A percentile compares a stretch with the other conserved stretches of the same genome.
These are phyloP conservation scores for Ogataea angusta DNA, from an alignment of 805 yeast genomes.

Conservation along the genomic window DNA sequence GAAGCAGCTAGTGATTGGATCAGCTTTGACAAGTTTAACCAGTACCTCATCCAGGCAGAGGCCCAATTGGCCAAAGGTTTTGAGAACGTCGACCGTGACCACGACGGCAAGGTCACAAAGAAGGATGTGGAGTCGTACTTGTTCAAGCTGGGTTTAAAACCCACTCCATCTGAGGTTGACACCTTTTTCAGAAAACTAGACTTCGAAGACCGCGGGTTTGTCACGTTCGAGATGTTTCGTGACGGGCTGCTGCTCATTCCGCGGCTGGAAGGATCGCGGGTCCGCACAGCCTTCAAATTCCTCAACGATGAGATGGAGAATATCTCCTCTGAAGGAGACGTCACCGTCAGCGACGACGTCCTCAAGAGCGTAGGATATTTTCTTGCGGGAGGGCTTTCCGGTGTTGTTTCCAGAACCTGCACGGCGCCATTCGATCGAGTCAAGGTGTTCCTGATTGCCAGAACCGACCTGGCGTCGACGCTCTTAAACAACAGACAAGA, in stretches of 20 bases:
- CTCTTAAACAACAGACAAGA: slow-evolving; percentile 54
- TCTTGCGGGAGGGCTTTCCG: slow-evolving; percentile 92
- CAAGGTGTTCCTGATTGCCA: slow-evolving; percentile 89
- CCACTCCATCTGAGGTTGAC: slow-evolving; percentile 51
- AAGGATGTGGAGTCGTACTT: slow-evolving; percentile 69
- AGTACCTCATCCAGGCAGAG: slow-evolving; percentile 66
- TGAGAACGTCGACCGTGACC: slow-evolving; percentile 60
- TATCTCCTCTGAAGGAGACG: slow-evolving; percentile 88
- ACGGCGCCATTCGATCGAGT: slow-evolving; percentile 97
- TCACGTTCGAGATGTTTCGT: slow-evolving; percentile 84
- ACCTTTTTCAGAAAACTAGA: slow-evolving; percentile 56
- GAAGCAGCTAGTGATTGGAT: slow-evolving; percentile 31
- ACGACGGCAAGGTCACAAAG: slow-evolving; percentile 66
- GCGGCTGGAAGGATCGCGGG: slow-evolving; percentile 68
- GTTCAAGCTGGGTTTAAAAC: slow-evolving; percentile 48
- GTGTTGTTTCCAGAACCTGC: slow-evolving; percentile 92
- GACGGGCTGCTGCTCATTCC: slow-evolving; percentile 83
- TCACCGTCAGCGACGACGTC: slow-evolving; percentile 74
- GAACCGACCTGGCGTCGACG: slow-evolving; percentile 76
- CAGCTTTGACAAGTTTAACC: slow-evolving; percentile 63
- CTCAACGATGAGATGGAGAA: slow-evolving; percentile 76
- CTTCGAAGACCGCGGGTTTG: slow-evolving; percentile 55
- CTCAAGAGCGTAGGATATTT: slow-evolving; percentile 86
- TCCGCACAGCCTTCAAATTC: slow-evolving; percentile 75
- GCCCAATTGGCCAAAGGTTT: slow-evolving; percentile 68